Evolutionary conservation across 2,329 filamentous ascomycete genomes (phyloP), one percentile per base, ranked within the genome.

Genomic region (Claviceps pusilla): DNA sequence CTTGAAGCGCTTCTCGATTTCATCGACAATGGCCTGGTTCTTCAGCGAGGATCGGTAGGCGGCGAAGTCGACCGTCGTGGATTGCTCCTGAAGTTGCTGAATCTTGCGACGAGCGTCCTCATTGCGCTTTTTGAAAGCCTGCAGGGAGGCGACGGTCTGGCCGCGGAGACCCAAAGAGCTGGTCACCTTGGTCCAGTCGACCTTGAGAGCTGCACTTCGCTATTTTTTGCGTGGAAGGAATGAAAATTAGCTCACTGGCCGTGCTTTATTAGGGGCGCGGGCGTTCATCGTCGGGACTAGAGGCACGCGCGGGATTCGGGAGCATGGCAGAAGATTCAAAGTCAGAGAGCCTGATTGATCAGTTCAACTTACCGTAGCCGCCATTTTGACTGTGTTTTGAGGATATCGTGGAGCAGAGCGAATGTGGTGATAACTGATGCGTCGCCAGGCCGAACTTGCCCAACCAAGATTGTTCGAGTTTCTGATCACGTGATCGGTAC

Each of bases 41-140:
- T 96, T 97, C 65, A 98, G 84, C 64, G 87, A 69, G 69, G 78
- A 78, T 74, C 90, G 89, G 87, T 97, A 98, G 74, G 91, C 81
- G 63, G 82, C 73, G 76, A 98, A 97, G 80, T 98, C 89, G 75
- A 98, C 82, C 56, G 82, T 81, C 67, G 89, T 88, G 61, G 91
- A 77, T 70, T 86, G 84, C 74, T 95, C 89, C 60, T 82, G 83
- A 56, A 98, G 88, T 59, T 82, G 66, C 73, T 86, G 83, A 58
- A 98, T 80, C 76, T 91, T 91, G 78, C 93, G 91, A 75, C 91
- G 90, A 69, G 89, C 91, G 71, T 96, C 90, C 71, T 98, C 93
- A 80, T 97, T 96, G 77, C 93, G 90, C 84, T 95, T 93, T 83
- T 98, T 98, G 86, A 98, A 98, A 62, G 88, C 82, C 72, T 91